phyloP scores from a whole-genome alignment of 345 rosid species.

The Bruguiera gymnorhiza region DNA sequence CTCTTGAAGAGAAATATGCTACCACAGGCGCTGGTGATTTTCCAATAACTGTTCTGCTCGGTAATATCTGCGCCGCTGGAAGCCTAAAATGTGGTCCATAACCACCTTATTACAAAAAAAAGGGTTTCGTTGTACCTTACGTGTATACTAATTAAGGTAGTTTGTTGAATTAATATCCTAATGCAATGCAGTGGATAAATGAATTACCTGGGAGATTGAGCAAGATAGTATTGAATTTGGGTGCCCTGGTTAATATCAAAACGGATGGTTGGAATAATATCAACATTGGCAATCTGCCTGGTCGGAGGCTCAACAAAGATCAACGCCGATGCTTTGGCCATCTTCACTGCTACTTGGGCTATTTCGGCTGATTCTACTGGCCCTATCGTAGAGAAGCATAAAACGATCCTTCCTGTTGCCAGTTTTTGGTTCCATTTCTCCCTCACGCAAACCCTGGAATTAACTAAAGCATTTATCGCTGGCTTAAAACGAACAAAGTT shows the following conservation, averaged over 20 bases:
- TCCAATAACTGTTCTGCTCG: slow-evolving; percentile 48
- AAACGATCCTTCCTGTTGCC: slow-evolving; percentile 42
- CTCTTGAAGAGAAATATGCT: slow-evolving; percentile 45
- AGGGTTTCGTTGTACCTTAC: no score
- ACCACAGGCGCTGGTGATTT: slow-evolving; percentile 38
- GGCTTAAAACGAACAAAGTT: no score
- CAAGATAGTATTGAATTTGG: slow-evolving; percentile 40
- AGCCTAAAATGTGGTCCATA: slow-evolving; percentile 28
- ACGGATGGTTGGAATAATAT: slow-evolving; percentile 48
- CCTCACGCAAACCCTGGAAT: slow-evolving; percentile 39
- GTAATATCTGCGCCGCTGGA: slow-evolving; percentile 38
- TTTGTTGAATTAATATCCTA: no score
- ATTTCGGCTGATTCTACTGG: slow-evolving; percentile 25
- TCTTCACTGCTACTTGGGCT: slow-evolving; percentile 52
- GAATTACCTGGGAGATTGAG: slow-evolving; percentile 35
- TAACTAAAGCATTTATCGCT: background rate
- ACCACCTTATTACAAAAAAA: background rate
- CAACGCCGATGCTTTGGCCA: slow-evolving; percentile 45
- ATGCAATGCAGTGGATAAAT: background rate
- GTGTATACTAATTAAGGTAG: no score
- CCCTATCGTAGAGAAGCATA: slow-evolving; percentile 62
- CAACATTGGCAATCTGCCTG: slow-evolving; percentile 45
- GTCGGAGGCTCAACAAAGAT: slow-evolving; percentile 55
- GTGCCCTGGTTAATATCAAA: slow-evolving; percentile 57
- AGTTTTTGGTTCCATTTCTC: slow-evolving; percentile 32